A percentile compares a stretch with the other conserved stretches of the same genome.
phyloP scores from a whole-genome alignment of 768 basidiomycete species.

The Pleurotus pulmonarius region DNA sequence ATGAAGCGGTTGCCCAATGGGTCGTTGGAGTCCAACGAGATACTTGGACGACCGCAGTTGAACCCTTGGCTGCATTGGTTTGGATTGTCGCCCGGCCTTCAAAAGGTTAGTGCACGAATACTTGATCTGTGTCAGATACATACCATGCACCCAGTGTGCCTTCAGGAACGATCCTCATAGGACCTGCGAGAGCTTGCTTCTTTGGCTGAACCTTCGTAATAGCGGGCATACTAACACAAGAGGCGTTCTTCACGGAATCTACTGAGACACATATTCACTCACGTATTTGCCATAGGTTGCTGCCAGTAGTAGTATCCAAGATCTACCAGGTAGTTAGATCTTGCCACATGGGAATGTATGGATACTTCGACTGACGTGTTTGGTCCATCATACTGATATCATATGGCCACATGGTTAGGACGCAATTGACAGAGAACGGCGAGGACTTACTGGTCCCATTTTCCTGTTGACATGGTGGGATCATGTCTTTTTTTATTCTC shows the following conservation, averaged over 20 bases:
- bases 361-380: slow-evolving; percentile 37
- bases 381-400: slow-evolving; percentile 64
- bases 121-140: slow-evolving; percentile 6
- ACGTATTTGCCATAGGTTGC: slow-evolving; percentile 64
- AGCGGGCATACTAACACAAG: slow-evolving; percentile 40
- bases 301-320: slow-evolving; percentile 70
- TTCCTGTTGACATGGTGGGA: slow-evolving; percentile 28
- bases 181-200: slow-evolving; percentile 57
- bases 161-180: slow-evolving; percentile 62
- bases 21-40: slow-evolving; percentile 55
- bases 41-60: slow-evolving; percentile 43
- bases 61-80: slow-evolving; percentile 50
- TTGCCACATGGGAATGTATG: not conserved
- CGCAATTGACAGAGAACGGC: not conserved
- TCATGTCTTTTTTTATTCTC: no score
- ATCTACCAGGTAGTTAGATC: slow-evolving; percentile 23
- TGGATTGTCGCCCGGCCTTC: slow-evolving; percentile 64
- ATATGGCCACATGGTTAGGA: not conserved
- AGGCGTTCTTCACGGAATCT: not conserved
- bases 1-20: slow-evolving; percentile 51
- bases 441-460: slow-evolving; percentile 58
- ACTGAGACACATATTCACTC: slow-evolving; percentile 11
- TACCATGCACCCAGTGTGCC: slow-evolving; percentile 59
- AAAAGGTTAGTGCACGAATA: not conserved
- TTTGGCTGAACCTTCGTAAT: slow-evolving; percentile 48